Percentiles rank a stretch among this genome's conserved stretches.
Evolutionary conservation across 495 filamentous ascomycete species (phyloP).

Genomic region (Diplogelasinospora grovesii): DNA sequence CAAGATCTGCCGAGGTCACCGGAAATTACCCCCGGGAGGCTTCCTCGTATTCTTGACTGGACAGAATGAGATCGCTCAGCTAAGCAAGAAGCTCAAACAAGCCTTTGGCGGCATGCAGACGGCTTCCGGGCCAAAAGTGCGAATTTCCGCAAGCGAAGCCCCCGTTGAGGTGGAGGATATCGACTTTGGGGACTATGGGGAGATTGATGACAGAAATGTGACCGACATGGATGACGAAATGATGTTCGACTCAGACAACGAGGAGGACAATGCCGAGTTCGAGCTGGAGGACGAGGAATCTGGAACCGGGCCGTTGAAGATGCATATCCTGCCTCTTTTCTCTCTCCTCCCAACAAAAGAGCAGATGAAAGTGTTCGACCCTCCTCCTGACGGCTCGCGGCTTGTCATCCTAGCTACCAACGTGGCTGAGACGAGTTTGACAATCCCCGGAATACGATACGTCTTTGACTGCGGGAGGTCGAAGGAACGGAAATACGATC

Average conservation of each 20-base stretch:
- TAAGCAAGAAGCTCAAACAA: slow-evolving; percentile 71
- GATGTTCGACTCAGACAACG: slow-evolving; percentile 46
- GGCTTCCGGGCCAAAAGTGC: slow-evolving; percentile 54
- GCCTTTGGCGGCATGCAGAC: slow-evolving; percentile 54
- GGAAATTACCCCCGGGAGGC: slow-evolving; percentile 82
- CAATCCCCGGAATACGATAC: slow-evolving; percentile 91
- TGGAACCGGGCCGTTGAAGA: slow-evolving; percentile 50
- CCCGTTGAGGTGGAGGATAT: slow-evolving; percentile 83
- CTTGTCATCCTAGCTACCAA: slow-evolving; percentile 93
- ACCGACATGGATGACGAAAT: slow-evolving; percentile 42
- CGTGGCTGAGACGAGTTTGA: slow-evolving; percentile 93
- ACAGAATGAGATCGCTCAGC: slow-evolving; percentile 76
- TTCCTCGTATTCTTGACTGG: slow-evolving; percentile 96
- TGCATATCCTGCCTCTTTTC: slow-evolving; percentile 86
- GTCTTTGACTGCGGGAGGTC: slow-evolving; percentile 89
- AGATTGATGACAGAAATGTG: slow-evolving; percentile 41
- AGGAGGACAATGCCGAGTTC: slow-evolving; percentile 53
- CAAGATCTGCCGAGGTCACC: slow-evolving; percentile 84
- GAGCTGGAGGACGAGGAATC: slow-evolving; percentile 55
- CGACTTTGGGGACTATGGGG: slow-evolving; percentile 78
- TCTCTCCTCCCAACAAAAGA: slow-evolving; percentile 91
- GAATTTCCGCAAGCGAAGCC: slow-evolving; percentile 68
- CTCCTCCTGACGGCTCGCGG: slow-evolving; percentile 74
- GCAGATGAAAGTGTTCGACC: slow-evolving; percentile 88
- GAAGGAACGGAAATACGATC: slow-evolving; percentile 86